Evolutionary conservation across 2,329 filamentous ascomycete genomes (phyloP).

Genomic region (Cladorrhinum sp.): DNA sequence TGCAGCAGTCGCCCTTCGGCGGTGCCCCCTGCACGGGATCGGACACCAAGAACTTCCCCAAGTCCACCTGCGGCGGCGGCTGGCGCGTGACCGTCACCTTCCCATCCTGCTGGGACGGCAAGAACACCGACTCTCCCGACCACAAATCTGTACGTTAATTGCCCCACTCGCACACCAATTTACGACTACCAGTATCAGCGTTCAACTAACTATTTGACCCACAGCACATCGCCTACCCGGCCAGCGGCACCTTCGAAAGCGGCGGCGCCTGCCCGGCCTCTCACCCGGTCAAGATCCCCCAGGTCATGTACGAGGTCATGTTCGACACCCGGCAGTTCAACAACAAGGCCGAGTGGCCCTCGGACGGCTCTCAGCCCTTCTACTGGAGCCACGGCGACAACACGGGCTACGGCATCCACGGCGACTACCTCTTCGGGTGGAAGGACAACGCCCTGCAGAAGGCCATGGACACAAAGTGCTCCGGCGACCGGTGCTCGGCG

Average conservation of each 20-base stretch:
- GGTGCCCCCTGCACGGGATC: constrained; percentile 24
- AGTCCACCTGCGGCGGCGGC: constrained; percentile 38
- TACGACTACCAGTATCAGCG: too few species aligned
- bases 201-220: too few species aligned
- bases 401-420: constrained; percentile 39
- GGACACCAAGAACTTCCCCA: constrained; percentile 38
- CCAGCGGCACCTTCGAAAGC: constrained; percentile 29
- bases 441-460: constrained; percentile 36
- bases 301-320: constrained; percentile 29
- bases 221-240: constrained; percentile 44
- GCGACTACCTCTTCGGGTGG: constrained; percentile 40
- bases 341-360: constrained; percentile 18
- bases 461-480: constrained; percentile 35
- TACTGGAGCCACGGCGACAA: constrained; percentile 34
- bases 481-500: constrained; percentile 10
- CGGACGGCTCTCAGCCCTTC: constrained; percentile 32
- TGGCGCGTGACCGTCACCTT: constrained; percentile 45
- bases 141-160: constrained; percentile 30
- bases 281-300: constrained; percentile 26
- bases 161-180: too few species aligned
- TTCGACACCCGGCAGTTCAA: constrained; percentile 33
- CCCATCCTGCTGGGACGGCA: constrained; percentile 53
- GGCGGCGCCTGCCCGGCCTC: constrained; percentile 23
- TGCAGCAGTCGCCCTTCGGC: constrained; percentile 24
- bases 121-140: constrained; percentile 45